Evolutionary conservation across 2,329 filamentous ascomycete genomes (phyloP).

Genomic region (Talaromyces piceae): DNA sequence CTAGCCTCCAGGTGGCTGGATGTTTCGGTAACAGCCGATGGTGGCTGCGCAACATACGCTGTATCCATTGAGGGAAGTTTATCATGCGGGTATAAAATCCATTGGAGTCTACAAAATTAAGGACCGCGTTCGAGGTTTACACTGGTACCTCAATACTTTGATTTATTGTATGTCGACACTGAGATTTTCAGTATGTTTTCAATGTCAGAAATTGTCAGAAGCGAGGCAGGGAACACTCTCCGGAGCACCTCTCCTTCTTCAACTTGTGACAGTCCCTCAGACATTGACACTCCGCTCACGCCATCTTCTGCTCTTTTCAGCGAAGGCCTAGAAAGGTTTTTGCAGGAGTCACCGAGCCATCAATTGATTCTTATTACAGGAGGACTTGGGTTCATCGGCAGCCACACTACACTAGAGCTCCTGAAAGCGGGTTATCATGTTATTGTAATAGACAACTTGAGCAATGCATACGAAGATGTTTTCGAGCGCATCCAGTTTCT

Average conservation of each 20-base stretch:
- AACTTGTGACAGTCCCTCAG: constrained; percentile 22
- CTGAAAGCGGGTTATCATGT: constrained; percentile 36
- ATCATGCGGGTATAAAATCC: not conserved
- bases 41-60: not conserved
- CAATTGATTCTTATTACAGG: constrained; percentile 39
- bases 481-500: constrained; percentile 28
- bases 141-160: not conserved
- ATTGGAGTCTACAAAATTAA: not conserved
- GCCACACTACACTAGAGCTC: constrained; percentile 36
- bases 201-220: not conserved
- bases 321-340: constrained; percentile 35
- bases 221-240: constrained; percentile 23
- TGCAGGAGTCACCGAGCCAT: constrained; percentile 30
- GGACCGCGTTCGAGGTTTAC: not conserved
- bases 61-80: not conserved
- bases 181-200: constrained; percentile 11
- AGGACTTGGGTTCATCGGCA: constrained; percentile 37
- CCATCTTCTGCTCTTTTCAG: constrained; percentile 41
- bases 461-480: constrained; percentile 31
- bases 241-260: constrained; percentile 26
- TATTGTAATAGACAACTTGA: constrained; percentile 36
- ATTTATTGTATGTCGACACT: not conserved
- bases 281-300: constrained; percentile 38
- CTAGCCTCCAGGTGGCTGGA: not conserved
- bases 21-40: not conserved